These are phyloP conservation scores for Apiotrichum sp. DNA, from an alignment of 1,284 basidiomycete genomes.

Conservation along the genomic window DNA sequence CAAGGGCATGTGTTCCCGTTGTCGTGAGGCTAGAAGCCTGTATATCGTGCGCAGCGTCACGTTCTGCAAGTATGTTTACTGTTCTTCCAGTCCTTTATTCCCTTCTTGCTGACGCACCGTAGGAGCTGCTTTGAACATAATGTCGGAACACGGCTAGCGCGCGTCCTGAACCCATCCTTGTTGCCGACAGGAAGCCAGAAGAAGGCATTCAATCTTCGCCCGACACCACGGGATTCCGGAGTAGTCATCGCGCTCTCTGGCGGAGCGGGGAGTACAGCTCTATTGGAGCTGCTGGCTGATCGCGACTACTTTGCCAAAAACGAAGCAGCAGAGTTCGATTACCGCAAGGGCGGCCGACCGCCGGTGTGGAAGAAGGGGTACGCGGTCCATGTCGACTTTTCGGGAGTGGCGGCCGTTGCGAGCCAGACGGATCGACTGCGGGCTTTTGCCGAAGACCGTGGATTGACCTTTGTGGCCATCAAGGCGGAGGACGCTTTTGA, in stretches of 20 bases:
- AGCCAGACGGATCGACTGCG: slow-evolving; percentile 17
- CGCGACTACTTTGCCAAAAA: slow-evolving; percentile 27
- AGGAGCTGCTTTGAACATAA: slow-evolving; percentile 31
- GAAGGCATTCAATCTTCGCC: slow-evolving; percentile 15
- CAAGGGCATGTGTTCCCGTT: slow-evolving; percentile 31
- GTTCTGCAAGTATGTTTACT: slow-evolving; percentile 33
- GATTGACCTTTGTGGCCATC: slow-evolving; percentile 27
- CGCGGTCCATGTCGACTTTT: slow-evolving; percentile 44
- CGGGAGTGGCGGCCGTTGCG: slow-evolving; percentile 11
- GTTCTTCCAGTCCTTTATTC: neutral
- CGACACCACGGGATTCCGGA: slow-evolving; percentile 20
- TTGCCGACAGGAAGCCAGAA: neutral
- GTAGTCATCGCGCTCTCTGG: slow-evolving; percentile 35
- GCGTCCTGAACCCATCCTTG: slow-evolving; percentile 29
- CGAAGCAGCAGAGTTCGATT: slow-evolving; percentile 15
- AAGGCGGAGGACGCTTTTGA: slow-evolving; percentile 43
- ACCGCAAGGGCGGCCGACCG: slow-evolving; percentile 29
- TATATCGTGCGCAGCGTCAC: slow-evolving; percentile 34
- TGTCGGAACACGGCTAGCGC: slow-evolving; percentile 24
- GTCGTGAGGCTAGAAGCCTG: slow-evolving; percentile 25
- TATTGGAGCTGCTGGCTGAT: slow-evolving; percentile 31
- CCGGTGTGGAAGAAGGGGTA: slow-evolving; percentile 35
- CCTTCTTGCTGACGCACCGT: neutral
- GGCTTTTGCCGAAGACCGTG: slow-evolving; percentile 16
- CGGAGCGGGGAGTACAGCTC: slow-evolving; percentile 38